phyloP scores from a whole-genome alignment of 1,284 basidiomycete species.

The Trichosporon inkin region DNA sequence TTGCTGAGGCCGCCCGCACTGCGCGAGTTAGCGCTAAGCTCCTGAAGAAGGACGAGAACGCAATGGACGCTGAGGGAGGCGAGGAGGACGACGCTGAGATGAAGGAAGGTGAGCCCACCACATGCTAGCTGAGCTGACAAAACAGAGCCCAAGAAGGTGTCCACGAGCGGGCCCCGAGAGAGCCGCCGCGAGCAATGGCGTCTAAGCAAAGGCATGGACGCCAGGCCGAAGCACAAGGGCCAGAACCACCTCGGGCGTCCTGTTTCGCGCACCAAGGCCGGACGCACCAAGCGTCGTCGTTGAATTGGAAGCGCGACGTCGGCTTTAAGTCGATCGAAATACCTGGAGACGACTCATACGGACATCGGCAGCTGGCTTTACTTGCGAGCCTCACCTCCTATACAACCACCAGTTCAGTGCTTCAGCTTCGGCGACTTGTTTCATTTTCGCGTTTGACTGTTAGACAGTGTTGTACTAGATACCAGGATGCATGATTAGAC shows the following conservation, averaged over 20 bases:
- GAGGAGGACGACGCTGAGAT: conserved; percentile 56
- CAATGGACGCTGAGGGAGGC: conserved; percentile 79
- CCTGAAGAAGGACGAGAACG: conserved; percentile 60
- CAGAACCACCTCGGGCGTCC: conserved; percentile 36
- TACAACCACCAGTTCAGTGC: background rate
- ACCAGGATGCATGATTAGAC: conserved; percentile 18
- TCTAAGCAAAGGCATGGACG: conserved; percentile 45
- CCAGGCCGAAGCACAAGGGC: conserved; percentile 38
- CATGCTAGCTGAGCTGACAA: background rate
- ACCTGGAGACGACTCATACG: too few species aligned
- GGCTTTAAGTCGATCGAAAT: too few species aligned
- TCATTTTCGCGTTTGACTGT: conserved; percentile 5
- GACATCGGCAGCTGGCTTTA: too few species aligned
- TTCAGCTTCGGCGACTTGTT: background rate
- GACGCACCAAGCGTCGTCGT: conserved; percentile 33
- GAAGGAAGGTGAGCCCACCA: conserved; percentile 20
- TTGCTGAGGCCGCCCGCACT: conserved; percentile 75
- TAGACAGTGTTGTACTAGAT: conserved; percentile 13
- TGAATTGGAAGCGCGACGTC: too few species aligned
- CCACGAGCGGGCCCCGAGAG: conserved; percentile 46
- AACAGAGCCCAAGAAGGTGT: conserved; percentile 41
- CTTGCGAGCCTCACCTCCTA: background rate
- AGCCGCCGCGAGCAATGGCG: conserved; percentile 49
- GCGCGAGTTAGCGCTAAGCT: conserved; percentile 72
- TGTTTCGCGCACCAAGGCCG: conserved; percentile 38